Conservation (phyloP, 2,329 filamentous ascomycete species). For the Beauveria pseudobassiana region DNA sequence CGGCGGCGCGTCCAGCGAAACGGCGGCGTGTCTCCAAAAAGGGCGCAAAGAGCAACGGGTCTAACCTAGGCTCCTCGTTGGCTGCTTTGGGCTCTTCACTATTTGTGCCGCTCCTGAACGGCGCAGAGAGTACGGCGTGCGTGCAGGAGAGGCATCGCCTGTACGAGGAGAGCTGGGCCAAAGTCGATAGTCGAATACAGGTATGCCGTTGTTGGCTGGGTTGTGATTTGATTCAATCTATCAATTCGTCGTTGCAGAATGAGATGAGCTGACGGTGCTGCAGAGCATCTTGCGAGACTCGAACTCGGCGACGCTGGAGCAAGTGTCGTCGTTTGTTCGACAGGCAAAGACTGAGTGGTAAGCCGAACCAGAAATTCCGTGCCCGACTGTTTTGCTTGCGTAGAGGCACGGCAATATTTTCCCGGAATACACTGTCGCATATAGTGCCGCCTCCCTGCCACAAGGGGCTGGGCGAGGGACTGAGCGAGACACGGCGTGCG, state of each 20-base stretch:
- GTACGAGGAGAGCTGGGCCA: slow-evolving; percentile 57
- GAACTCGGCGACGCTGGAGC: slow-evolving; percentile 51
- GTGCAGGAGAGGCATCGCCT: slow-evolving; percentile 47
- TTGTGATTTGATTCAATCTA: neutral
- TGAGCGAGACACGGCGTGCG: neutral
- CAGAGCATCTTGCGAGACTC: slow-evolving; percentile 51
- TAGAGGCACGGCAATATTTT: neutral
- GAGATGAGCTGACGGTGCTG: neutral
- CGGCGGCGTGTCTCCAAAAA: slow-evolving; percentile 46
- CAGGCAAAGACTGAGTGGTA: slow-evolving; percentile 27
- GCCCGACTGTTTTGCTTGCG: neutral
- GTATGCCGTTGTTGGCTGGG: slow-evolving; percentile 15
- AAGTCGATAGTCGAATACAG: slow-evolving; percentile 56
- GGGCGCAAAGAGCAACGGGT: slow-evolving; percentile 25
- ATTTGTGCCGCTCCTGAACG: slow-evolving; percentile 49
- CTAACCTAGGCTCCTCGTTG: neutral
- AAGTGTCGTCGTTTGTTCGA: slow-evolving; percentile 50
- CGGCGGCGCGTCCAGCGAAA: slow-evolving; percentile 42
- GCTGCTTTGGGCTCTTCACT: slow-evolving; percentile 16
- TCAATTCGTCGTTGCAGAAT: neutral
- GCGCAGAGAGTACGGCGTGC: slow-evolving; percentile 41
- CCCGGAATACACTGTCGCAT: neutral
- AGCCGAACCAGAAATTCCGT: slow-evolving; percentile 3
- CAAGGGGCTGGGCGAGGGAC: neutral
- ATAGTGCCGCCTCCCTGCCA: neutral